phyloP scores from a whole-genome alignment of 768 basidiomycete genomes.

The Lactifluus echinatus region DNA sequence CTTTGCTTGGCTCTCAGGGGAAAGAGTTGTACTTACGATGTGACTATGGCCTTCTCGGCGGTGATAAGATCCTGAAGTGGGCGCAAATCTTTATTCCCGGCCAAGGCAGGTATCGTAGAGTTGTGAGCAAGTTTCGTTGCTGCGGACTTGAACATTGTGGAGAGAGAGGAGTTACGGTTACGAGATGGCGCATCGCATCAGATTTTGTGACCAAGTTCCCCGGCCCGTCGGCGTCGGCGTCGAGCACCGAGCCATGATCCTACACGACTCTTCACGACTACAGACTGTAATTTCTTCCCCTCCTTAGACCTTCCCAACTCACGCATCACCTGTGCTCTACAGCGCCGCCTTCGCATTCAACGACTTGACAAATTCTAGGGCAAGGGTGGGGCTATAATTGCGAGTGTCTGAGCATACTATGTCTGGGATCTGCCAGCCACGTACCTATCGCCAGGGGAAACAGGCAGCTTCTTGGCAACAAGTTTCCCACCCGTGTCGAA shows the following conservation, averaged over 20 bases:
- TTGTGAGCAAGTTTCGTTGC: slow-evolving; percentile 86
- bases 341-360: not conserved
- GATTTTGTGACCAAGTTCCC: not conserved
- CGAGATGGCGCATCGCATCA: not conserved
- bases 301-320: not conserved
- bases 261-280: not conserved
- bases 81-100: slow-evolving; percentile 67
- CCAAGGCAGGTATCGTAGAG: slow-evolving; percentile 64
- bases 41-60: slow-evolving; percentile 75
- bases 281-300: too few relatives aligned
- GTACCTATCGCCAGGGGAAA: slow-evolving; percentile 81
- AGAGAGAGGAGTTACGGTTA: not conserved
- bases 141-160: slow-evolving; percentile 63
- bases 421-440: slow-evolving; percentile 11
- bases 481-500: slow-evolving; percentile 89
- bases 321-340: not conserved
- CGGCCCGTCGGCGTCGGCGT: not conserved
- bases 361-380: slow-evolving; percentile 60
- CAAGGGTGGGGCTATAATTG: slow-evolving; percentile 45
- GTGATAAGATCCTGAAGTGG: slow-evolving; percentile 85
- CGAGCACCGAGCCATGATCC: not conserved
- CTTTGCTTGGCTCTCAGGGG: too few relatives aligned
- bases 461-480: slow-evolving; percentile 74
- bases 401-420: not conserved
- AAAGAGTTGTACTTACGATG: slow-evolving; percentile 55